Evolutionary conservation across 2,329 filamentous ascomycete genomes (phyloP), one percentile per base, ranked within the genome.

Genomic region (Sporothrix curviconia): DNA sequence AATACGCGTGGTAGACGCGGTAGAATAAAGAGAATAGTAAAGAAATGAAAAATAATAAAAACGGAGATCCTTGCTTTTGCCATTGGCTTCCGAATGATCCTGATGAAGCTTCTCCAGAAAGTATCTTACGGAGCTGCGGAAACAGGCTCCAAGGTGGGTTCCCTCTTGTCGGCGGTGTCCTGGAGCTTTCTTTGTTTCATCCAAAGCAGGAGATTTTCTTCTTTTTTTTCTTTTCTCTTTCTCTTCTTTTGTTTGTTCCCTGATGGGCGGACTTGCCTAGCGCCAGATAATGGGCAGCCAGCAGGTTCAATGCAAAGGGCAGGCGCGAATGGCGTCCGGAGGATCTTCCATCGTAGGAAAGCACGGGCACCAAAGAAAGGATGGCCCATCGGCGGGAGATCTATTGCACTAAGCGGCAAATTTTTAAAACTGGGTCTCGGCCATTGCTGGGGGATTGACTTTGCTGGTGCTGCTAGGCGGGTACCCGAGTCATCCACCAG

Each of bases 241-340:
- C 17, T 25, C 25, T 39, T 28, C 49, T 51, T 51, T 51, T 51
- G 49, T 51, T 51, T 51, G 34, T 51, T 51, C 39, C 22, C 24
- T 51, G 49, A 7, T 39, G 34, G 19, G 34, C 49, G 49, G 34
- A 24, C 19, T 8, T 17, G 32, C 47, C 47, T 50, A 50, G 47
- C 47, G 49, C 25, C 32, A 34, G 30, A 50, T 36, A 25, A n/a
- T 50, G 47, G 17, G 47, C n/a, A n/a, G n/a, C n/a, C 32, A 37
- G 32, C 17, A 14, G 32, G 47, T 22, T 50, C 47, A 34, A 37
- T 50, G 47, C 32, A 36, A 24, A 9, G 19, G n/a, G n/a, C n/a
- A n/a, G n/a, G n/a, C n/a, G n/a, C n/a, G n/a, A n/a, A n/a, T n/a
- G n/a, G n/a, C n/a, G n/a, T n/a, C n/a, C n/a, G n/a, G n/a, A n/a